These are phyloP conservation scores for Solanum etuberosum DNA, from an alignment of 257 asterid genomes.

Conservation along the genomic window DNA sequence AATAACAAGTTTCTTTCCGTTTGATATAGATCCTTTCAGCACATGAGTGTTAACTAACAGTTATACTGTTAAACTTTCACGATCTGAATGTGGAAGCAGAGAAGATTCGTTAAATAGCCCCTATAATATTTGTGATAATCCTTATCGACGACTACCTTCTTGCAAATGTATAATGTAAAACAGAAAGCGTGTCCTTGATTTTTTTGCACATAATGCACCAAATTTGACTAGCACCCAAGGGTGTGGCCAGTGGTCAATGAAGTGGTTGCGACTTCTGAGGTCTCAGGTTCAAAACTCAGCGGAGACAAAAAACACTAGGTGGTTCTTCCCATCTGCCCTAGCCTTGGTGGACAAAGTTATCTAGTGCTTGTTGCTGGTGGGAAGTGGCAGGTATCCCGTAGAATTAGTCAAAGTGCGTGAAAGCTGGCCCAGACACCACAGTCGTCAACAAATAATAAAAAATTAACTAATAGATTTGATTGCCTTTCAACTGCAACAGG, in stretches of 20 bases:
- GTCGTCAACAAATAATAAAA: no score
- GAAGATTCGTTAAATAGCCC: not conserved
- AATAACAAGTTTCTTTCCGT: not conserved
- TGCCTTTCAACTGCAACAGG: not conserved
- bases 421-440: not conserved
- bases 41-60: not conserved
- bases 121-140: not conserved
- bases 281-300: not conserved
- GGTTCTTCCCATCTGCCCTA: not conserved
- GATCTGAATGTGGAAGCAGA: not conserved
- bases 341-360: not conserved
- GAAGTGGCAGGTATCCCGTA: not conserved
- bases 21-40: not conserved
- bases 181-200: not conserved
- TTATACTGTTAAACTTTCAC: not conserved
- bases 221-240: not conserved
- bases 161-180: not conserved
- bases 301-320: not conserved
- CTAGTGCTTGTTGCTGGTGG: no score
- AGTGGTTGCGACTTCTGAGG: not conserved
- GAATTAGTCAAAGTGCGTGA: accelerated
- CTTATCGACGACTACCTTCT: not conserved
- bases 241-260: no score
- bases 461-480: not conserved
- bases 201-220: not conserved